Conservation (phyloP, 164 flowering plant species). For the Magnolia sinica region DNA sequence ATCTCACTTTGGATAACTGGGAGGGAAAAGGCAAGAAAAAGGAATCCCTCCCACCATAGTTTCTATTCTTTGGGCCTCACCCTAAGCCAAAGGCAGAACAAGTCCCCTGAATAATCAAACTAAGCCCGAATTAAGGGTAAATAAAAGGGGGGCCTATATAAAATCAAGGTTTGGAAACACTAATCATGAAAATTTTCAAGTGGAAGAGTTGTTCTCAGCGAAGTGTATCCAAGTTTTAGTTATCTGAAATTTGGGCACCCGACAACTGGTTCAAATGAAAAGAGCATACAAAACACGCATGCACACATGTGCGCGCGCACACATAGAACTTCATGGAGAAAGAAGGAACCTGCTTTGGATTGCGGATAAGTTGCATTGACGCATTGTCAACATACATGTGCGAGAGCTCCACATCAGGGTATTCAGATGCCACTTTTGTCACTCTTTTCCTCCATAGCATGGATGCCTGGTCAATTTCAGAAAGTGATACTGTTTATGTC, state of each 20-base stretch:
- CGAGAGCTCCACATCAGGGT: slow-evolving; percentile 89
- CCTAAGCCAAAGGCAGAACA: neutral
- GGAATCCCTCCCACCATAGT: neutral
- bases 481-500: neutral
- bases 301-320: no score
- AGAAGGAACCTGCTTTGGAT: slow-evolving; percentile 81
- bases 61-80: neutral
- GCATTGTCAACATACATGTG: slow-evolving; percentile 99
- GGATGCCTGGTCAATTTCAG: slow-evolving; percentile 64
- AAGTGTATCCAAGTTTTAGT: no score
- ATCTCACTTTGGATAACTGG: neutral
- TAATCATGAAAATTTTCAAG: no score
- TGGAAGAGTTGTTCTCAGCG: no score
- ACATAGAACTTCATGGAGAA: neutral
- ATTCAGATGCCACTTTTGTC: slow-evolving; percentile 59
- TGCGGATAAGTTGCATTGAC: slow-evolving; percentile 94
- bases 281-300: no score
- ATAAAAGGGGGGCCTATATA: no score
- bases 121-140: no score
- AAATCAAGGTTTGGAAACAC: no score
- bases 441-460: slow-evolving; percentile 94
- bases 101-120: neutral
- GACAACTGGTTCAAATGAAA: no score
- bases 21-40: neutral
- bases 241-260: no score